Evolutionary conservation across 176 grass and related monocot genomes (phyloP).

Genomic region (Cymbopogon citratus): DNA sequence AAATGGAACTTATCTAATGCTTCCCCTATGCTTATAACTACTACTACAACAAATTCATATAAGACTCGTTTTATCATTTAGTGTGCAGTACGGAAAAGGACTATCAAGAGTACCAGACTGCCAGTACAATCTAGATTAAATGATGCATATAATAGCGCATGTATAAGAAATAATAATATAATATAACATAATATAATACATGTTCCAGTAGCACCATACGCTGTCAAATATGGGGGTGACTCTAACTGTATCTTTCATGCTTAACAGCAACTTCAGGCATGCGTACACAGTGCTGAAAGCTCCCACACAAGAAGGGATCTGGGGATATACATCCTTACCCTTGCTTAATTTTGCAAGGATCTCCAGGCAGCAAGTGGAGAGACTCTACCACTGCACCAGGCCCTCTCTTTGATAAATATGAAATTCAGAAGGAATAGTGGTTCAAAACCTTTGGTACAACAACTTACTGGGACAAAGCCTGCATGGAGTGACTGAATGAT

Average conservation of each 20-base stretch:
- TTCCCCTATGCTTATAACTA: conserved; percentile 6
- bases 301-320: not conserved
- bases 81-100: not conserved
- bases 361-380: not conserved
- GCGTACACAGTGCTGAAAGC: not conserved
- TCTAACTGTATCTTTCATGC: conserved; percentile 2
- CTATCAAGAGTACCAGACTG: not conserved
- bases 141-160: not conserved
- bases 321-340: not conserved
- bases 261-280: not conserved
- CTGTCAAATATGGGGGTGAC: not conserved
- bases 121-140: not conserved
- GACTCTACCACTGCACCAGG: not conserved
- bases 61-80: not conserved
- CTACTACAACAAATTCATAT: conserved; percentile 11
- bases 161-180: not conserved
- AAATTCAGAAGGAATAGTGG: conserved; percentile 3
- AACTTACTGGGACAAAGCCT: conserved; percentile 91
- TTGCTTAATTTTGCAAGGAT: not conserved
- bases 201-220: not conserved
- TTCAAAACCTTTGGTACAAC: conserved; percentile 1
- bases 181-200: conserved; percentile 3
- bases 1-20: not conserved
- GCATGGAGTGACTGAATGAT: conserved; percentile 57
- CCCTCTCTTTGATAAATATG: not conserved